Base-by-base conservation (phyloP, 192 early-diverging fungal species). In the Coemansia sp. region DNA sequence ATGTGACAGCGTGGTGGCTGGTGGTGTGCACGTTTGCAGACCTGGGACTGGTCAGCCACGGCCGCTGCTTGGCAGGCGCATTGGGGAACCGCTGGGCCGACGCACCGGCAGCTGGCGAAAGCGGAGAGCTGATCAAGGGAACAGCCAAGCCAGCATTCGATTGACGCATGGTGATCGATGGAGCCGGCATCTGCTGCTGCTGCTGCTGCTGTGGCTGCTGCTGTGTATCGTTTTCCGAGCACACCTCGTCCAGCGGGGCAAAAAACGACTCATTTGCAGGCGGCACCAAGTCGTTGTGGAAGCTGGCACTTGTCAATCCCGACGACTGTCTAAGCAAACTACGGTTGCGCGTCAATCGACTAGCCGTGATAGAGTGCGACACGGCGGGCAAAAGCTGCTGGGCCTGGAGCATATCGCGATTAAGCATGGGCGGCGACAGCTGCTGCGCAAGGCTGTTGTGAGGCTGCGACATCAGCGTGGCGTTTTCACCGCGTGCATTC, bases 381-480 rank as follows among this genome's bases (percentile, higher is more conserved):
- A 55, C 30, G 22, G 28, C 52, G 17, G 56, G 6, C 48, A 63
- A 40, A 48, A 34, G 58, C 57, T 33, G 69, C 18, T 51, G 68
- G 54, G 32, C 30, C 5, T 58, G 65, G 61, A 11, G 11, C 22
- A 18, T 28, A 17, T 48, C 54, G 48, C 57, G 67, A 59, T 69
- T 67, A 12, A 61, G 56, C 48, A 80, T 64, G 14, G 42, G 72
- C 51, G 77, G 77, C 60, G 77, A 80, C 45, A 80, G 6, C 14
- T 71, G 63, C 28, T 71, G 72, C 40, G 63, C 67, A 57, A 80
- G 63, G 51, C 77, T 80, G 66, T 80, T 80, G 33, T 80, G 77
- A 52, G 77, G 77, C 72, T 80, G 77, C 66, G 77, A 80, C 77
- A 80, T 75, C 20, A 80, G 63, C 60, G 72, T 80, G 18, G 72